Evolutionary conservation across 2,329 filamentous ascomycete genomes (phyloP), one percentile per base, ranked within the genome.

Genomic region (Pseudocercospora eumusae): DNA sequence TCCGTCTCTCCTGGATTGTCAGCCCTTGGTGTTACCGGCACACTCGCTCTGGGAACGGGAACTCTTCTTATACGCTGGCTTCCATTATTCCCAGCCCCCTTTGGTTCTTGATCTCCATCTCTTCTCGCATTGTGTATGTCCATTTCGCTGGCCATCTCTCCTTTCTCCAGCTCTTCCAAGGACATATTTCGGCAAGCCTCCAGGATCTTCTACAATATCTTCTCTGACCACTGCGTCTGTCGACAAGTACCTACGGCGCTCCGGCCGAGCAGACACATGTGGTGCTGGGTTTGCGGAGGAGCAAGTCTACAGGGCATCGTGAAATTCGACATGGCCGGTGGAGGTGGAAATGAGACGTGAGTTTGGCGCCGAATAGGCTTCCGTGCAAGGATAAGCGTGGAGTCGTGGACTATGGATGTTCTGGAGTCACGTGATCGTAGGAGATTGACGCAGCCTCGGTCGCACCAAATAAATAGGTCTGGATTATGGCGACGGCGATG

Each of bases 341-440:
- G 21, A 20, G n/a, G 28, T 33, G 52, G 52, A 54, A 54, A 54
- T 54, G 52, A 54, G 28, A 33, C 25, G 52, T 36, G 52, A 54
- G 27, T 54, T 25, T 54, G 52, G 52, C 52, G 52, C 52, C 52
- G 21, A 54, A 54, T 54, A 54, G 28, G 28, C 13, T 54, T 40
- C 21, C 28, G 52, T 28, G n/a, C 18, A 31, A 25, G 31, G 18
- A 18, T 52, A 50, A 23, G 21, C 18, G 31, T 33, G 11, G 31
- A 15, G 31, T n/a, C n/a, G n/a, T n/a, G n/a, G n/a, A n/a, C n/a
- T n/a, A n/a, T n/a, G n/a, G n/a, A n/a, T n/a, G n/a, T n/a, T n/a
- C n/a, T n/a, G 15, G 11, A 15, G 1, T 3, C 31, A 33, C 31
- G 31, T 33, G 31, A 33, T 15, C 11, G 31, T 33, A 33, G 15